Evolutionary conservation across 2,329 filamentous ascomycete species (phyloP).

Genomic region (Tolypocladium tropicale): DNA sequence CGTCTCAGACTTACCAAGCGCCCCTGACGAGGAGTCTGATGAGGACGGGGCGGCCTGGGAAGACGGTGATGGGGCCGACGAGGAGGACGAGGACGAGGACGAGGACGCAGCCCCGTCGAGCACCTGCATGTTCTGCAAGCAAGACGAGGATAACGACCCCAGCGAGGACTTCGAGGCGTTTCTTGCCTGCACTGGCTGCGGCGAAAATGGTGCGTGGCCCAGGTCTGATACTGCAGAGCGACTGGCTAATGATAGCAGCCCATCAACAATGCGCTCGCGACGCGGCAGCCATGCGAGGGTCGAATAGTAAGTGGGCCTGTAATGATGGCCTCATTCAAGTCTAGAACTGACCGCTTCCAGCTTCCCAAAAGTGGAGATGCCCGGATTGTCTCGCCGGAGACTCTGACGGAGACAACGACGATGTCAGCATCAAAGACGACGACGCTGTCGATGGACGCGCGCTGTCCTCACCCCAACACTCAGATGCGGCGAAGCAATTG

Average conservation of each 20-base stretch:
- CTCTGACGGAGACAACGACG: slow-evolving; percentile 19
- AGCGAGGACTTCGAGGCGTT: slow-evolving; percentile 73
- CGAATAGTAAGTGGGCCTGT: slow-evolving; percentile 17
- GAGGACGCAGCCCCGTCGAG: slow-evolving; percentile 39
- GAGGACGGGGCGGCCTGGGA: slow-evolving; percentile 30
- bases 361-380: slow-evolving; percentile 38
- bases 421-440: slow-evolving; percentile 16
- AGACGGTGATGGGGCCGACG: slow-evolving; percentile 45
- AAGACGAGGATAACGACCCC: slow-evolving; percentile 75
- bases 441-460: slow-evolving; percentile 11
- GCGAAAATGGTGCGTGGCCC: slow-evolving; percentile 63
- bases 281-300: slow-evolving; percentile 31
- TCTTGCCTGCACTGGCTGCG: slow-evolving; percentile 66
- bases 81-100: slow-evolving; percentile 48
- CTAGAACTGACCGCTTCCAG: slow-evolving; percentile 23
- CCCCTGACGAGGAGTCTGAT: slow-evolving; percentile 25
- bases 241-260: slow-evolving; percentile 49
- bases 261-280: slow-evolving; percentile 84
- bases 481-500: slow-evolving; percentile 31
- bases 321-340: not conserved
- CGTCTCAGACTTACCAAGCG: slow-evolving; percentile 35
- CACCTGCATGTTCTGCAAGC: slow-evolving; percentile 62
- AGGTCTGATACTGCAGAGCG: slow-evolving; percentile 7
- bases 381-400: slow-evolving; percentile 32
- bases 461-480: slow-evolving; percentile 15